Percentiles rank a stretch among this genome's conserved stretches.
Conservation (phyloP, 441 rosid genomes). For the Hypseocharis bilobata region DNA sequence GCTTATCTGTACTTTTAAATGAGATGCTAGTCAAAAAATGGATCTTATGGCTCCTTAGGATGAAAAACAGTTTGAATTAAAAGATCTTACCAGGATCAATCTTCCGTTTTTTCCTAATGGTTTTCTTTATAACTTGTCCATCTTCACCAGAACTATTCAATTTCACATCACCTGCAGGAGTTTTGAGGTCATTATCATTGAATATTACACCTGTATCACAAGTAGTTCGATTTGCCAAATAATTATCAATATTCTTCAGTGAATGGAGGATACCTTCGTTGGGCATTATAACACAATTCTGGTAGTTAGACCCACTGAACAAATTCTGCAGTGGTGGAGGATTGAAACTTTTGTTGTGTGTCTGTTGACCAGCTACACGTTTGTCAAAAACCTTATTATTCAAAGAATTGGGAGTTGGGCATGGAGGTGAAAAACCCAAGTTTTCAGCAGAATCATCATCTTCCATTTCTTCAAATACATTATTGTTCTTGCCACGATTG, state of each 20-base stretch:
- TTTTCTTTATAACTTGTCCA: conserved; percentile 43
- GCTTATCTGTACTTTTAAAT: conserved; percentile 37
- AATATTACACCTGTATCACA: conserved; percentile 30
- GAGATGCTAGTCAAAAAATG: conserved; percentile 18
- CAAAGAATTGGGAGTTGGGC: conserved; percentile 22
- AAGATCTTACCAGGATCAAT: conserved; percentile 56
- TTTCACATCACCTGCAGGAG: conserved; percentile 30
- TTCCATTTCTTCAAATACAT: conserved; percentile 70
- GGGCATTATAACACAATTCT: conserved; percentile 28
- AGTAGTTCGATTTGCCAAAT: conserved; percentile 23
- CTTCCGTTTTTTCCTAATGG: conserved; percentile 68
- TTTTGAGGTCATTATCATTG: conserved; percentile 23
- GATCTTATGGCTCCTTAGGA: conserved; percentile 9
- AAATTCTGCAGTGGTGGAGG: conserved; percentile 52
- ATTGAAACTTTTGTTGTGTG: conserved; percentile 35
- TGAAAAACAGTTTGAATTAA: conserved; percentile 9
- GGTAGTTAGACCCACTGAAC: conserved; percentile 43
- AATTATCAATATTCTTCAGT: conserved; percentile 30
- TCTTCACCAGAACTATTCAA: conserved; percentile 30
- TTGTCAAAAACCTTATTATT: conserved; percentile 18
- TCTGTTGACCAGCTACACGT: conserved; percentile 21
- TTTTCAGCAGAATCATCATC: conserved; percentile 58
- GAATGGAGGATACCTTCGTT: conserved; percentile 33
- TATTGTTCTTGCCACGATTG: conserved; percentile 50
- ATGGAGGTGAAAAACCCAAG: conserved; percentile 29